A percentile compares a stretch with the other conserved stretches of the same genome.
Evolutionary conservation across 2,329 filamentous ascomycete species (phyloP).

Genomic region (Conoideocrella luteorostrata): DNA sequence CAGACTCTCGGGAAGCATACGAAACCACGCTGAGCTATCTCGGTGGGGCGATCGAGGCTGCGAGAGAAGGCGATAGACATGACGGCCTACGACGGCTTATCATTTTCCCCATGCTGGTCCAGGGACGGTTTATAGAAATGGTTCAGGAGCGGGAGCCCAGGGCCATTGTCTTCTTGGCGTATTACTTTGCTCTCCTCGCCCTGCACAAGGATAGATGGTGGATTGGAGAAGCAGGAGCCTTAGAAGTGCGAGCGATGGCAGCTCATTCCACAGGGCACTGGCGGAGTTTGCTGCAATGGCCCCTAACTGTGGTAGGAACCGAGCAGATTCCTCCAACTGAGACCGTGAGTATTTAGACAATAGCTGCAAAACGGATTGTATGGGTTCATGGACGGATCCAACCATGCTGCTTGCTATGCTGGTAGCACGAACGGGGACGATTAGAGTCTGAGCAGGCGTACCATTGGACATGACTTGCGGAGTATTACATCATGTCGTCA

Average conservation of each 20-base stretch:
- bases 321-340: slow-evolving; percentile 5
- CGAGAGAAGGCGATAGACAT: slow-evolving; percentile 1
- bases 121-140: slow-evolving; percentile 11
- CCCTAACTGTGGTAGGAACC: slow-evolving; percentile 6
- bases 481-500: no score
- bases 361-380: no score
- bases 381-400: no score
- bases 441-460: no score
- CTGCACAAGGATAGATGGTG: slow-evolving; percentile 9
- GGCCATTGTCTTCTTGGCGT: slow-evolving; percentile 6
- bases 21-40: slow-evolving; percentile 15
- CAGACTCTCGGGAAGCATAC: slow-evolving; percentile 13
- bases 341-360: no score
- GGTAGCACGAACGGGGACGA: no score
- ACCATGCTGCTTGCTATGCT: no score
- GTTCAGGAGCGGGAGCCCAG: slow-evolving; percentile 7
- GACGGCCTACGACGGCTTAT: slow-evolving; percentile 7
- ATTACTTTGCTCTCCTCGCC: slow-evolving; percentile 11
- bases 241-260: slow-evolving; percentile 8
- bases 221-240: slow-evolving; percentile 7
- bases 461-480: no score
- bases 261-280: slow-evolving; percentile 6
- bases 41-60: slow-evolving; percentile 8
- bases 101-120: slow-evolving; percentile 11
- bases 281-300: slow-evolving; percentile 8